Base-by-base conservation (phyloP, 2,329 filamentous ascomycete species). In the Thielaviopsis populi region DNA sequence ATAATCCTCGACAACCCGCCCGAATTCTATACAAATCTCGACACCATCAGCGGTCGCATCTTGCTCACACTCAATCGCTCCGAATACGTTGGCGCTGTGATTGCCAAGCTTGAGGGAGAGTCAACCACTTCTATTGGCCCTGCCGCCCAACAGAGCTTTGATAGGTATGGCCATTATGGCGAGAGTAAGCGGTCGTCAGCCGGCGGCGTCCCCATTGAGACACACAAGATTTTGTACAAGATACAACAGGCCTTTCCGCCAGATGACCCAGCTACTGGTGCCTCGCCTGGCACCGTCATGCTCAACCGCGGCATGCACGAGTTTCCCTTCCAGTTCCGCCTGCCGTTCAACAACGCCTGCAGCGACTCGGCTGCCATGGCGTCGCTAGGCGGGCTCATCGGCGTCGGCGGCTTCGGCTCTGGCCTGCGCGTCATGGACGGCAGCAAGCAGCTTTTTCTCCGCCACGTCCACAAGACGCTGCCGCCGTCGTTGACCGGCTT, bases 401-500 rank as follows among this genome's bases (percentile, higher is more conserved):
- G 80, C 11, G 71, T 79, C 42, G 80, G 79, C n/a, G 82, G 81
- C 22, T 75, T 80, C 62, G 76, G 73, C 0, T 73, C 74, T 6
- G 79, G 80, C 40, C 78, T 84, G 67, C 78, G 83, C 43, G 78
- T 83, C 66, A 84, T 85, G 78, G 81, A 84, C 68, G 82, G 82
- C n/a, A 78, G 78, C 66, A 82, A 80, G 70, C 83, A 86, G 72
- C 73, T 85, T 64, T 79, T 81, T 69, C 79, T 85, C 60, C 72
- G 72, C 46, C 94, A 99, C 75, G 83, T 94, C 67, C 94, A 88
- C 71, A 84, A 85, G 69, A 95, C 91, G 0, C 78, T 99, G 11
- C 94, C 94, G 4, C 94, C 94, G 0, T 95, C 91, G 3, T 77
- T 97, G 63, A 88, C 82, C n/a, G 90, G 89, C 2, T 91, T 94